These are phyloP conservation scores for Aphanomyces cochlioides DNA, from an alignment of 352 stramenopile genomes.

Conservation along the genomic window DNA sequence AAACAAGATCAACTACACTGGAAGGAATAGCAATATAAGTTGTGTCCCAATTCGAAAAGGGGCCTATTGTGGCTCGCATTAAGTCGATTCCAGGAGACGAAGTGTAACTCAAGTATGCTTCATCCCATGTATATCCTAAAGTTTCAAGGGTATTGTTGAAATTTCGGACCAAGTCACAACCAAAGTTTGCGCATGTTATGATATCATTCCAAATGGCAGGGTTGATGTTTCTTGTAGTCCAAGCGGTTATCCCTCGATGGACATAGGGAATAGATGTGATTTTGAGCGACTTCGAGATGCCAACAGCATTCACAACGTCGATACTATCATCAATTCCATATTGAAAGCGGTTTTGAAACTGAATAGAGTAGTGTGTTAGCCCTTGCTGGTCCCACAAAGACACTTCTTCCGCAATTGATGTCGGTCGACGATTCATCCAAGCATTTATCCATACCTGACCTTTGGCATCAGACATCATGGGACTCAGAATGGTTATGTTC, in stretches of 20 bases:
- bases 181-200: neutral
- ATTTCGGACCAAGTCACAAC: neutral
- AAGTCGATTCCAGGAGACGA: neutral
- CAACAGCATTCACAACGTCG: conserved; percentile 6
- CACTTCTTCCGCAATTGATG: neutral
- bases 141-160: neutral
- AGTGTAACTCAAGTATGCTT: neutral
- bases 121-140: neutral
- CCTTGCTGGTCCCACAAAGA: neutral
- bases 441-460: conserved; percentile 8
- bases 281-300: neutral
- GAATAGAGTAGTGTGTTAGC: neutral
- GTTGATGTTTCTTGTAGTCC: neutral
- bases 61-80: neutral
- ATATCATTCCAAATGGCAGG: conserved; percentile 25
- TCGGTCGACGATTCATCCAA: neutral
- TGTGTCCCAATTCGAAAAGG: neutral
- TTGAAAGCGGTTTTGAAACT: conserved; percentile 14
- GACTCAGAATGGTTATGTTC: neutral
- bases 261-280: neutral
- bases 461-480: neutral
- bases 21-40: neutral
- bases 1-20: neutral
- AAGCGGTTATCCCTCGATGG: neutral
- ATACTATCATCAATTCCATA: conserved; percentile 18